phyloP scores from a whole-genome alignment of 257 asterid genomes.

The Nicotiana tabacum region DNA sequence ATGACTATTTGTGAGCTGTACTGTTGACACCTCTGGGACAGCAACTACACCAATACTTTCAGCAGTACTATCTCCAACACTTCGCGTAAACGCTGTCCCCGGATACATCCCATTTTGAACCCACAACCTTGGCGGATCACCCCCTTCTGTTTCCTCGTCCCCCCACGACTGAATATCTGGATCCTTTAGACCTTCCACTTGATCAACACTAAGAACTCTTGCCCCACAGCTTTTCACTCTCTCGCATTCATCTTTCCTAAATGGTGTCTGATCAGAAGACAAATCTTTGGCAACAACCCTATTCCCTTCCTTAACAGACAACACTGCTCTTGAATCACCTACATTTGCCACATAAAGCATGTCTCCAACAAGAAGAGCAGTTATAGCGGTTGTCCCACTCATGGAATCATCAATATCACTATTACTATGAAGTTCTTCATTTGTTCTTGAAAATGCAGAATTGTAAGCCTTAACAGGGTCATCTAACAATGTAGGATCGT shows the following conservation, averaged over 20 bases:
- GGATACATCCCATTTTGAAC: constrained; percentile 90
- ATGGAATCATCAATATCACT: constrained; percentile 81
- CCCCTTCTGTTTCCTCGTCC: constrained; percentile 84
- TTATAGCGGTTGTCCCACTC: constrained; percentile 97
- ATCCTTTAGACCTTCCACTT: constrained; percentile 89
- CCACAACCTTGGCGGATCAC: constrained; percentile 96
- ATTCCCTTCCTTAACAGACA: constrained; percentile 76
- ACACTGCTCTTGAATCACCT: constrained; percentile 87
- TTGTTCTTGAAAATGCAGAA: constrained; percentile 57
- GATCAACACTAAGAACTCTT: constrained; percentile 88
- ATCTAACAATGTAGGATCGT: constrained; percentile 57
- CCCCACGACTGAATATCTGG: constrained; percentile 91
- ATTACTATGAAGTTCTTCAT: constrained; percentile 63
- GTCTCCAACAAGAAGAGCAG: constrained; percentile 68
- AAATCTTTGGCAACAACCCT: constrained; percentile 57
- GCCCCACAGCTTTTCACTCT: constrained; percentile 92
- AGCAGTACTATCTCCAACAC: constrained; percentile 81
- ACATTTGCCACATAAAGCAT: constrained; percentile 85
- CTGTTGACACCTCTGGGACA: constrained; percentile 66
- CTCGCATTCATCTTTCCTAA: constrained; percentile 89
- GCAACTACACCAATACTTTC: constrained; percentile 89
- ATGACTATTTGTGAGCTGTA: constrained; percentile 52
- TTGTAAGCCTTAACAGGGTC: constrained; percentile 81
- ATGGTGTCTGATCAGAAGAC: constrained; percentile 87
- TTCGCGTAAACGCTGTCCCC: constrained; percentile 91